Conservation (phyloP, 306 rosid genomes). For the Medicago truncatula region DNA sequence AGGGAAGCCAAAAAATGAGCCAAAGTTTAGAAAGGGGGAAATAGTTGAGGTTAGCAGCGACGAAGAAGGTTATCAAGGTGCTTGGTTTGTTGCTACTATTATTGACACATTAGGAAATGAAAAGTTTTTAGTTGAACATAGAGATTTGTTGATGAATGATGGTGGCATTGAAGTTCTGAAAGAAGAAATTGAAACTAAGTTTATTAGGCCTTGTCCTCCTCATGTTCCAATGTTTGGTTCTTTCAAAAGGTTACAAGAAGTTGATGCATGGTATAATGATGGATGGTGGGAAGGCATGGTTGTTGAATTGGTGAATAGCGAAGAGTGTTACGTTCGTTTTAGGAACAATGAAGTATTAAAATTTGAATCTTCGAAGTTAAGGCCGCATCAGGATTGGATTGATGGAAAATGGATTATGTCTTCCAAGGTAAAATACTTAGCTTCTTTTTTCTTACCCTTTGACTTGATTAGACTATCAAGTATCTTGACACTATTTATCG, state of each 20-base stretch:
- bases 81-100: slow-evolving; percentile 54
- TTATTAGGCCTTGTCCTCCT: slow-evolving; percentile 59
- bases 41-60: slow-evolving; percentile 51
- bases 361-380: slow-evolving; percentile 42
- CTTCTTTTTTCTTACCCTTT: no score
- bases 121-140: slow-evolving; percentile 53
- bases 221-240: slow-evolving; percentile 26
- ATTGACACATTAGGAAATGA: slow-evolving; percentile 39
- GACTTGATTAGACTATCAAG: no score
- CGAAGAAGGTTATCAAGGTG: slow-evolving; percentile 53
- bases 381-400: slow-evolving; percentile 59
- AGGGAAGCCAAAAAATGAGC: slow-evolving; percentile 11
- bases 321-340: slow-evolving; percentile 51
- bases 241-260: slow-evolving; percentile 47
- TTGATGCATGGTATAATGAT: slow-evolving; percentile 59
- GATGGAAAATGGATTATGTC: slow-evolving; percentile 53
- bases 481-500: no score
- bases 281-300: slow-evolving; percentile 70
- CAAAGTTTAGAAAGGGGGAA: slow-evolving; percentile 39
- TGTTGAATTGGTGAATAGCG: slow-evolving; percentile 36
- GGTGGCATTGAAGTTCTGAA: slow-evolving; percentile 47
- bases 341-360: slow-evolving; percentile 35
- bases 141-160: slow-evolving; percentile 42
- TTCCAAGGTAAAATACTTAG: slow-evolving; percentile 48
- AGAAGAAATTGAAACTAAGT: slow-evolving; percentile 41